Evolutionary conservation across 2,329 filamentous ascomycete species (phyloP).

Genomic region (Rutstroemia sp.): DNA sequence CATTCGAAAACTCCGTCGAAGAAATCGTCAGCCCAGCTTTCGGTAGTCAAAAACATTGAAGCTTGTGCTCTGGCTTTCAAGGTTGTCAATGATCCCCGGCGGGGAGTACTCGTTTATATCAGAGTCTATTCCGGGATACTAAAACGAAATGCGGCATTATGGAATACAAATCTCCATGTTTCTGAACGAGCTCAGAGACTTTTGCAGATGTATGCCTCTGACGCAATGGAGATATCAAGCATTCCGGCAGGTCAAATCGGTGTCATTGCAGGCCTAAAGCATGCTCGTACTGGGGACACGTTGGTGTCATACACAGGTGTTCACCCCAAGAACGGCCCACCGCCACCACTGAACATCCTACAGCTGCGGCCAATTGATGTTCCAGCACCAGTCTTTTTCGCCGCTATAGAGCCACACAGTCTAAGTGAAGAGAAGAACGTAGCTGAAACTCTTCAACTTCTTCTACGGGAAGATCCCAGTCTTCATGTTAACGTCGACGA

Average conservation of each 20-base stretch:
- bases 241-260: conserved; percentile 87
- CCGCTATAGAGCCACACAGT: conserved; percentile 80
- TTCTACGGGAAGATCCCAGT: conserved; percentile 88
- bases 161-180: conserved; percentile 78
- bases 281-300: conserved; percentile 90
- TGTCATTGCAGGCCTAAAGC: conserved; percentile 82
- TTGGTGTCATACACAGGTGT: conserved; percentile 65
- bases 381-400: conserved; percentile 91
- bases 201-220: conserved; percentile 82
- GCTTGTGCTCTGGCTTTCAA: conserved; percentile 77
- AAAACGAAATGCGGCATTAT: conserved; percentile 65
- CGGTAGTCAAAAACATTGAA: conserved; percentile 44
- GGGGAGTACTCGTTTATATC: conserved; percentile 85
- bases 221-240: conserved; percentile 74
- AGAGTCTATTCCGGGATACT: conserved; percentile 84
- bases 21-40: conserved; percentile 33
- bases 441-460: conserved; percentile 64
- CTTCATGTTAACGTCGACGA: conserved; percentile 77
- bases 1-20: conserved; percentile 29
- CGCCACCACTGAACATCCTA: conserved; percentile 61
- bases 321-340: conserved; percentile 54
- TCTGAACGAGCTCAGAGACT: conserved; percentile 75
- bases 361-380: conserved; percentile 84
- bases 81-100: conserved; percentile 79
- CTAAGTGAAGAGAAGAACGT: conserved; percentile 74